Percentiles rank a stretch among this genome's conserved stretches.
These are phyloP conservation scores for Pyrenophora seminiperda DNA, from an alignment of 2,329 filamentous ascomycete species.

Conservation along the genomic window DNA sequence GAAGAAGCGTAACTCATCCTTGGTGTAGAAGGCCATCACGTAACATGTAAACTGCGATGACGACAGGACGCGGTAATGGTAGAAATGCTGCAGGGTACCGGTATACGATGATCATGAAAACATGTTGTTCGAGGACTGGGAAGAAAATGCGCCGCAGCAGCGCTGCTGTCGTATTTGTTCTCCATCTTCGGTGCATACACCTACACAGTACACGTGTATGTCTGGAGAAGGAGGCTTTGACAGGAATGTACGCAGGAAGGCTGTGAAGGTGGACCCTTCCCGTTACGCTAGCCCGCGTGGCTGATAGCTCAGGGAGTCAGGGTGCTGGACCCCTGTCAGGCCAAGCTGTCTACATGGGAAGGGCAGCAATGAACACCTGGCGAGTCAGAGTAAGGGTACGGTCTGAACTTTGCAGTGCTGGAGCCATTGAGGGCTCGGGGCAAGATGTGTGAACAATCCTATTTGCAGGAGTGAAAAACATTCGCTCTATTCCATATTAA, in stretches of 20 bases:
- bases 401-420: conserved; percentile 1
- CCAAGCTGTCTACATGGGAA: conserved; percentile 17
- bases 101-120: conserved; percentile 16
- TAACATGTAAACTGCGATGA: conserved; percentile 23
- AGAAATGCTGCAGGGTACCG: conserved; percentile 16
- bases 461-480: conserved; percentile 9
- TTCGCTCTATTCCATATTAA: conserved; percentile 6
- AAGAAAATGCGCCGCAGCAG: neutral
- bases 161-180: conserved; percentile 1
- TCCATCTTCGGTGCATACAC: neutral
- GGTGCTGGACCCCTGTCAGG: conserved; percentile 22
- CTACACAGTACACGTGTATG: too few species aligned
- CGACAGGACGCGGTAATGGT: conserved; percentile 31
- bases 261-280: conserved; percentile 18
- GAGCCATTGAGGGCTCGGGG: conserved; percentile 1
- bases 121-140: neutral
- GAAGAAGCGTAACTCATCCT: conserved; percentile 33
- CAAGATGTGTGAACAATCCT: conserved; percentile 7
- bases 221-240: conserved; percentile 7
- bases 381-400: conserved; percentile 11
- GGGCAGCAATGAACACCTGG: conserved; percentile 35
- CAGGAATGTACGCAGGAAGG: conserved; percentile 15
- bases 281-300: conserved; percentile 19
- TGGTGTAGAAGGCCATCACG: conserved; percentile 25
- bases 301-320: conserved; percentile 7